phyloP scores from a whole-genome alignment of 495 filamentous ascomycete genomes.

The Hypoxylon lienhwacheense region DNA sequence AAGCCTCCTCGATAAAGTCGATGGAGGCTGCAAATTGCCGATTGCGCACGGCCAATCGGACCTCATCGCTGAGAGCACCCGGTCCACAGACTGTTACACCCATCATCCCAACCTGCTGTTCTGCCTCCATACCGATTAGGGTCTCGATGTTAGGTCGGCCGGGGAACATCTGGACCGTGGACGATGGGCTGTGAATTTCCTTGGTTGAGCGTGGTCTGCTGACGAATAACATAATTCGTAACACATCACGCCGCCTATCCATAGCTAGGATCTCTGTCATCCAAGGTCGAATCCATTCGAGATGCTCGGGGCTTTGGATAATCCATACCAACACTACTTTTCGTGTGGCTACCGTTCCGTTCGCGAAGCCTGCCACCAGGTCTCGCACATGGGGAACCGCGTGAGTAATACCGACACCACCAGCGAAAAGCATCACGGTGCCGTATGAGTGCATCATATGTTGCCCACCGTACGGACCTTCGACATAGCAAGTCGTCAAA shows the following conservation, averaged over 20 bases:
- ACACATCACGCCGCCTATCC: conserved; percentile 76
- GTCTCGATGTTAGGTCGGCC: conserved; percentile 67
- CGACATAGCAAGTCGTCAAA: conserved; percentile 64
- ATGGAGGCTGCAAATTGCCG: conserved; percentile 67
- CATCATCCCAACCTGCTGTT: conserved; percentile 75
- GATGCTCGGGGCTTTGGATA: conserved; percentile 82
- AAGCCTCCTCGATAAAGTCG: conserved; percentile 94
- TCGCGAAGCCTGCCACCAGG: conserved; percentile 67
- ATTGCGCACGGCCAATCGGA: conserved; percentile 69
- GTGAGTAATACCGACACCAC: conserved; percentile 87
- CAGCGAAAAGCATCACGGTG: conserved; percentile 82
- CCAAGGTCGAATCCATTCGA: conserved; percentile 92
- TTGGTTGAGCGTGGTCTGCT: conserved; percentile 76
- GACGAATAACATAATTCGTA: conserved; percentile 86
- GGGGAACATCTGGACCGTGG: conserved; percentile 88
- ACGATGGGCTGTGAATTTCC: conserved; percentile 79
- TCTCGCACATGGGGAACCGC: conserved; percentile 77
- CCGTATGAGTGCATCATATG: conserved; percentile 74
- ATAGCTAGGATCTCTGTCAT: conserved; percentile 93
- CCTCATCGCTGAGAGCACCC: conserved; percentile 86
- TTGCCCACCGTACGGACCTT: conserved; percentile 80
- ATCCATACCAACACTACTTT: conserved; percentile 87
- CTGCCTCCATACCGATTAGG: conserved; percentile 77
- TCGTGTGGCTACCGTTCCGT: conserved; percentile 72
- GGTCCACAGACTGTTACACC: conserved; percentile 88